Evolutionary conservation across 2,329 filamentous ascomycete genomes (phyloP).

Genomic region (Pseudovirgaria hyperparasitica): DNA sequence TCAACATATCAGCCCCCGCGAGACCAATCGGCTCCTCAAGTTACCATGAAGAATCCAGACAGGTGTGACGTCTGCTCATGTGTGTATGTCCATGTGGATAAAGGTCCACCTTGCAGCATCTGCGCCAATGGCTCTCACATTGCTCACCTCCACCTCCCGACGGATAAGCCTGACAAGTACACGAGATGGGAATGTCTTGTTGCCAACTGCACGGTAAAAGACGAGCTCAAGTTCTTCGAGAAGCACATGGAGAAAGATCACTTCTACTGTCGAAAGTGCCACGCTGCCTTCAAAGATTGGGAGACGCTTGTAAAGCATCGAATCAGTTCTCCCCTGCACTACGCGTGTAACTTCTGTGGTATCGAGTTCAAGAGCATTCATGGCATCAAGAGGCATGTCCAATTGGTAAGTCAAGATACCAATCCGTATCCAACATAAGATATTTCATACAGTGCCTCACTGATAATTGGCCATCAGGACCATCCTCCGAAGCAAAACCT

Average conservation of each 20-base stretch:
- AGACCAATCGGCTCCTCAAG: no score
- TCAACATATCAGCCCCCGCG: no score
- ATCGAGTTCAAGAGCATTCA: constrained; percentile 41
- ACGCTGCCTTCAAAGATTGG: constrained; percentile 32
- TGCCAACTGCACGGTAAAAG: constrained; percentile 33
- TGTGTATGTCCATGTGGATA: no score
- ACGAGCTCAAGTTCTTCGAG: constrained; percentile 35
- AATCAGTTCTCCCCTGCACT: constrained; percentile 26
- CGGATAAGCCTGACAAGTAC: no score
- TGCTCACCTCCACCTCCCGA: background rate
- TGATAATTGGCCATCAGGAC: constrained; percentile 18
- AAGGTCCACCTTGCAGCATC: no score
- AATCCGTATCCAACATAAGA: constrained; percentile 1
- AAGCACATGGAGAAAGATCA: constrained; percentile 30
- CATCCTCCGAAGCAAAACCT: constrained; percentile 39
- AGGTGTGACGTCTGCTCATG: no score
- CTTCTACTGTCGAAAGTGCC: constrained; percentile 33
- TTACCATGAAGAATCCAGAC: no score
- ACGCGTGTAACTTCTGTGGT: constrained; percentile 44
- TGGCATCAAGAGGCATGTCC: constrained; percentile 40
- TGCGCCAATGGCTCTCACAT: background rate
- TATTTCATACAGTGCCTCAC: background rate
- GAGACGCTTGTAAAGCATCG: constrained; percentile 36
- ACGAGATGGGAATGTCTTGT: no score
- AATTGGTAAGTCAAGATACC: constrained; percentile 25